Evolutionary conservation across 192 early-diverging fungal species (phyloP).

Genomic region (Dissophora ornata): DNA sequence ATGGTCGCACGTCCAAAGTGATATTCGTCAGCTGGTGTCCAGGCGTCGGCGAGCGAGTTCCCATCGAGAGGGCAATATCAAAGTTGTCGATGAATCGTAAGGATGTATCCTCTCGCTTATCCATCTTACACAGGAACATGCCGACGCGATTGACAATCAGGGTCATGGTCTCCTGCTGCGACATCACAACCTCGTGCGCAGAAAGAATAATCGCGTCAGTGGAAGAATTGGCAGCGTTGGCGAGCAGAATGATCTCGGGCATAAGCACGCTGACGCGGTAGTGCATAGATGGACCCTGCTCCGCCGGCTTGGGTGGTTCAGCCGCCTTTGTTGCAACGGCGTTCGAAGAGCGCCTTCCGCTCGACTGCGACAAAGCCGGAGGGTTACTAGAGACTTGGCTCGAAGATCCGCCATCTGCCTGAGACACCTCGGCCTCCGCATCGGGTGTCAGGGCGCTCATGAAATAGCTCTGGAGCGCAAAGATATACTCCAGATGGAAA

Average conservation of each 20-base stretch:
- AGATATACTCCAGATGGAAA: slow-evolving; percentile 89
- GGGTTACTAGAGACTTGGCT: slow-evolving; percentile 6
- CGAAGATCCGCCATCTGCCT: background rate
- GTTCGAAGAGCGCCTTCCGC: slow-evolving; percentile 16
- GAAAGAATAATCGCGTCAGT: slow-evolving; percentile 94
- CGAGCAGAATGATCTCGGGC: slow-evolving; percentile 88
- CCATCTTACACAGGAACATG: slow-evolving; percentile 93
- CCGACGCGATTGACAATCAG: slow-evolving; percentile 84
- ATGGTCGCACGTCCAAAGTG: slow-evolving; percentile 78
- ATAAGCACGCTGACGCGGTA: slow-evolving; percentile 84
- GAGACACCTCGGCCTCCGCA: slow-evolving; percentile 6
- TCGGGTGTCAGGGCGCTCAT: slow-evolving; percentile 65
- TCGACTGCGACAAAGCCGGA: slow-evolving; percentile 10
- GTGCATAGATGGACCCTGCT: slow-evolving; percentile 60
- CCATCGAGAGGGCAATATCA: slow-evolving; percentile 83
- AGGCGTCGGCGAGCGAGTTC: slow-evolving; percentile 71
- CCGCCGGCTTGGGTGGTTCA: slow-evolving; percentile 37
- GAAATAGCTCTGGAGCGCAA: slow-evolving; percentile 81
- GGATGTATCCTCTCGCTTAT: slow-evolving; percentile 79
- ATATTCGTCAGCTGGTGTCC: slow-evolving; percentile 73
- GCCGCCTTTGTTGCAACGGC: slow-evolving; percentile 11
- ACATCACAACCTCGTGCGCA: slow-evolving; percentile 81
- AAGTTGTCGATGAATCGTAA: slow-evolving; percentile 93
- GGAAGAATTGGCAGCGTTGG: slow-evolving; percentile 70
- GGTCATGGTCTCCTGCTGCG: slow-evolving; percentile 81